Evolutionary conservation across 2,329 filamentous ascomycete genomes (phyloP).

Genomic region (Emergomyces orientalis): DNA sequence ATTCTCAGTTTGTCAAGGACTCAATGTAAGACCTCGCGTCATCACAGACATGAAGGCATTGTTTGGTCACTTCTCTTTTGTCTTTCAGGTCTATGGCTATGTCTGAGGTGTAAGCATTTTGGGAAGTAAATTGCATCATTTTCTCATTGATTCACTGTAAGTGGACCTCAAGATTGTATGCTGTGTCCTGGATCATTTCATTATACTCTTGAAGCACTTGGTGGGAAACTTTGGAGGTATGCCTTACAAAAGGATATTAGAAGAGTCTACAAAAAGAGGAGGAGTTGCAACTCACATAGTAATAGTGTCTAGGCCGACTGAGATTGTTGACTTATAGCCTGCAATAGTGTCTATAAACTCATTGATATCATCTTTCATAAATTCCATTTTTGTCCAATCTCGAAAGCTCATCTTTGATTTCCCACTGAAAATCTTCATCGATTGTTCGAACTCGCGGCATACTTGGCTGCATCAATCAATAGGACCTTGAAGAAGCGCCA

Average conservation of each 20-base stretch:
- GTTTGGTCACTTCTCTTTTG: conserved; percentile 30
- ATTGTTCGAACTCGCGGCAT: conserved; percentile 30
- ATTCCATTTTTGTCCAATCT: too few species aligned
- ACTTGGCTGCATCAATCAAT: conserved; percentile 30
- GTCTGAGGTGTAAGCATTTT: conserved; percentile 16
- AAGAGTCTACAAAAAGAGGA: conserved; percentile 12
- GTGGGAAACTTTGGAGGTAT: conserved; percentile 25
- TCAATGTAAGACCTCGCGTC: conserved; percentile 29
- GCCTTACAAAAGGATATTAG: conserved; percentile 23
- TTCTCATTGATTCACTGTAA: too few species aligned
- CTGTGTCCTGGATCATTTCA: conserved; percentile 33
- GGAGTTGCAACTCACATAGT: conserved; percentile 26
- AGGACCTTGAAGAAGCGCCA: conserved; percentile 29
- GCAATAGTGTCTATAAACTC: too few species aligned
- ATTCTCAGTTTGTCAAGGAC: conserved; percentile 24
- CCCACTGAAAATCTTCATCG: conserved; percentile 28
- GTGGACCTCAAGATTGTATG: conserved; percentile 28
- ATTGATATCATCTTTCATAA: too few species aligned
- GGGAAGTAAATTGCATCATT: conserved; percentile 10
- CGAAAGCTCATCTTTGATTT: conserved; percentile 28
- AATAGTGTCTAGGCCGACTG: conserved; percentile 30
- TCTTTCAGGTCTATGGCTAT: conserved; percentile 27
- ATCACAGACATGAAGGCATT: conserved; percentile 35
- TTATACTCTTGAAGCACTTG: conserved; percentile 30
- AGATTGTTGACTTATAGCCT: conserved; percentile 35